Conservation (phyloP, 2,329 filamentous ascomycete genomes). For the Paecilomyces fulvus region DNA sequence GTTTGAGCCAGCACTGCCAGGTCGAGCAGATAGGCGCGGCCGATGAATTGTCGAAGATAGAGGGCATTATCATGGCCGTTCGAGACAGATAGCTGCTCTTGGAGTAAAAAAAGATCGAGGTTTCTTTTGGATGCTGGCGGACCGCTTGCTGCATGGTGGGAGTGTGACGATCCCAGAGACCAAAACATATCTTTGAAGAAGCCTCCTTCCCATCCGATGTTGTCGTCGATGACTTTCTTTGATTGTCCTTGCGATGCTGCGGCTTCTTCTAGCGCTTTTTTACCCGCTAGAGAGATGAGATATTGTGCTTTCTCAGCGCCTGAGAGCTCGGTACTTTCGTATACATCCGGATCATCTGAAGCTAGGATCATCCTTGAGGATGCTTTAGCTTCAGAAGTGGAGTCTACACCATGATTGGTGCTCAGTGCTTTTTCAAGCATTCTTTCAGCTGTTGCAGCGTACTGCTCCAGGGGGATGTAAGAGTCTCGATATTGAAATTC, state of each 20-base stretch:
- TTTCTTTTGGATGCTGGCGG: constrained; percentile 13
- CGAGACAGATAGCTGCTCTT: not conserved
- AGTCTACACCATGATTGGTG: constrained; percentile 15
- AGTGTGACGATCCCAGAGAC: constrained; percentile 55
- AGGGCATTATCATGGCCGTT: constrained; percentile 42
- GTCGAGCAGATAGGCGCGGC: constrained; percentile 74
- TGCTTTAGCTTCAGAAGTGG: constrained; percentile 34
- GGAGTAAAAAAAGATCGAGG: constrained; percentile 5
- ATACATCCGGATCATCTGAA: constrained; percentile 73
- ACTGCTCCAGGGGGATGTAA: constrained; percentile 67
- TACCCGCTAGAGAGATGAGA: constrained; percentile 67
- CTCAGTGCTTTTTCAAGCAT: constrained; percentile 41
- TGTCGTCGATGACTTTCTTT: constrained; percentile 50
- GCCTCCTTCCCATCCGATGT: constrained; percentile 79
- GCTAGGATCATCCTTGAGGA: constrained; percentile 51
- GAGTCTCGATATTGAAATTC: constrained; percentile 69
- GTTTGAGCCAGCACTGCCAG: constrained; percentile 61
- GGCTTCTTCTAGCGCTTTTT: constrained; percentile 47
- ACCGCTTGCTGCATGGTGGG: constrained; percentile 26
- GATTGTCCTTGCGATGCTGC: constrained; percentile 1
- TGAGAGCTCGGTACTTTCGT: constrained; percentile 55
- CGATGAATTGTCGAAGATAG: constrained; percentile 63
- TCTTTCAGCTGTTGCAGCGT: constrained; percentile 51
- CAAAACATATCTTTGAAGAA: constrained; percentile 79
- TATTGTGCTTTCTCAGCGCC: constrained; percentile 58